Percentiles rank a stretch among this genome's conserved stretches.
Evolutionary conservation across 805 yeast genomes (phyloP).

Genomic region (Kazachstania kunashirensis): DNA sequence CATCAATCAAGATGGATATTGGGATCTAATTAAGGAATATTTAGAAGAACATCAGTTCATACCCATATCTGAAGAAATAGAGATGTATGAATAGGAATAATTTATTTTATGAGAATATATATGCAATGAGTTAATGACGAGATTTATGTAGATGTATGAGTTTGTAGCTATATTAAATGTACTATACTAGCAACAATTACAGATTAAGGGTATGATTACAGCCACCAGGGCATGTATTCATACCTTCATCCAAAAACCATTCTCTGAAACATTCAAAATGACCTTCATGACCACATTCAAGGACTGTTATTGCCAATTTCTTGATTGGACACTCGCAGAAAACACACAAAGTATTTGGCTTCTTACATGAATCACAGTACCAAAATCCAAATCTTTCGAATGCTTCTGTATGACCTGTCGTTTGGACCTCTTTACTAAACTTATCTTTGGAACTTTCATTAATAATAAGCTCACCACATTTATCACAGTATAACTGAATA

Average conservation of each 20-base stretch:
- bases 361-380: constrained; percentile 71
- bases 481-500: constrained; percentile 49
- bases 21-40: constrained; percentile 57
- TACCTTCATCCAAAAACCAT: constrained; percentile 63
- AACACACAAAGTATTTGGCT: constrained; percentile 56
- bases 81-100: constrained; percentile 1
- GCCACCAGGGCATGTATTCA: constrained; percentile 74
- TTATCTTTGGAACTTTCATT: constrained; percentile 47
- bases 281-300: constrained; percentile 80
- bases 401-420: constrained; percentile 22
- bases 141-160: no score
- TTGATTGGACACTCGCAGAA: constrained; percentile 69
- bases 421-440: constrained; percentile 16
- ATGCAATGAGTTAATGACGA: no score
- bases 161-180: no score
- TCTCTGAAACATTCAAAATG: constrained; percentile 70
- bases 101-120: no score
- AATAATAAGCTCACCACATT: constrained; percentile 48
- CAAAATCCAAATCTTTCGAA: constrained; percentile 54
- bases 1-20: constrained; percentile 60
- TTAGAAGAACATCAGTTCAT: constrained; percentile 29
- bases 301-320: constrained; percentile 51
- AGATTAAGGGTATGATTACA: no score
- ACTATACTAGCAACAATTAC: no score
- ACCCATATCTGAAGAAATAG: no score